Evolutionary conservation across 768 basidiomycete genomes (phyloP).

Genomic region (Rhizopogon salebrosus): DNA sequence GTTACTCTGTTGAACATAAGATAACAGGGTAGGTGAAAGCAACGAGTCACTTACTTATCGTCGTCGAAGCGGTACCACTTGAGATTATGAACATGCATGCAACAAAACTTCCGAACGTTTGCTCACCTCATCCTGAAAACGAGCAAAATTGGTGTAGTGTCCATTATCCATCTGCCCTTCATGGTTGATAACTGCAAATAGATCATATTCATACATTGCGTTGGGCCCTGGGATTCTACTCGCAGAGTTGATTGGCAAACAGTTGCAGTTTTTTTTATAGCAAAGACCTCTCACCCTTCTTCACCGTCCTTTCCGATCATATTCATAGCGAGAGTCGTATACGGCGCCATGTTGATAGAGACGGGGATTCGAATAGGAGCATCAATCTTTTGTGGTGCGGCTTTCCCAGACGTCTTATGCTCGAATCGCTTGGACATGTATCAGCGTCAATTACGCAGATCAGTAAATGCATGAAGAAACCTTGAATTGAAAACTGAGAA

Average conservation of each 20-base stretch:
- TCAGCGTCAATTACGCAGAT: background rate
- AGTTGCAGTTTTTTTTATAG: background rate
- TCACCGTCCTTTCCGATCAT: conserved; percentile 40
- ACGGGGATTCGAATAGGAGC: conserved; percentile 77
- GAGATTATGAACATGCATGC: background rate
- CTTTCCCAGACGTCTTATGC: conserved; percentile 71
- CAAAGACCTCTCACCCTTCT: conserved; percentile 17
- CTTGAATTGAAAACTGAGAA: conserved; percentile 94
- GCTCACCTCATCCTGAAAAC: conserved; percentile 80
- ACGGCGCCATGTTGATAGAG: conserved; percentile 83
- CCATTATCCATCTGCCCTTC: conserved; percentile 94
- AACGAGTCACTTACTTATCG: conserved; percentile 60
- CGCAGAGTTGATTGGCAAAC: background rate
- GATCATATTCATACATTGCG: conserved; percentile 80
- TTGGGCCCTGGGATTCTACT: conserved; percentile 50
- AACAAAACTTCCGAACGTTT: background rate
- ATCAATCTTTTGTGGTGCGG: conserved; percentile 81
- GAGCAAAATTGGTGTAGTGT: conserved; percentile 86
- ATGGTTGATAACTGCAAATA: conserved; percentile 91
- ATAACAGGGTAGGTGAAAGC: conserved; percentile 3
- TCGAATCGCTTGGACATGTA: conserved; percentile 71
- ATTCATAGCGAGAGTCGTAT: conserved; percentile 61
- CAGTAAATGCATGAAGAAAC: conserved; percentile 32
- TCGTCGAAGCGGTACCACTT: conserved; percentile 96
- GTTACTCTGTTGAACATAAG: conserved; percentile 49